A percentile compares a stretch with the other conserved stretches of the same genome.
phyloP scores from a whole-genome alignment of 345 rosid species.

The Acer campestre region DNA sequence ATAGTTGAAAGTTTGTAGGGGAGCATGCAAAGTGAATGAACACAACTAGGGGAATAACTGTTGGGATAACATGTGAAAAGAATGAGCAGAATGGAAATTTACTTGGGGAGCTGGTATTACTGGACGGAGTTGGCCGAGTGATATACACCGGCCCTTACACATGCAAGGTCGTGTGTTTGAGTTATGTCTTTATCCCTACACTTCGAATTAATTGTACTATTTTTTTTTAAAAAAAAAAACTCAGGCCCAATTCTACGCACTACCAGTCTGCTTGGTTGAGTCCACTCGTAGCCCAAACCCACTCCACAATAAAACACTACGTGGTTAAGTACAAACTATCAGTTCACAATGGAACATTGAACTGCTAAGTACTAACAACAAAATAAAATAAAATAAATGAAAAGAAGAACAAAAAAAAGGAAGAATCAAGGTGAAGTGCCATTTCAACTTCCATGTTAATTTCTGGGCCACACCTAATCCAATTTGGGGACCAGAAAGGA shows the following conservation, averaged over 20 bases:
- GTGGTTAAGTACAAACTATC: background rate
- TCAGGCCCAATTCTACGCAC: too few species aligned
- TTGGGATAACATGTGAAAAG: background rate
- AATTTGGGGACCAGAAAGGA: background rate
- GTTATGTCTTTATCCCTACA: too few species aligned
- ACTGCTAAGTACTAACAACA: background rate
- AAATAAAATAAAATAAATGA: background rate
- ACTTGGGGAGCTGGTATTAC: background rate
- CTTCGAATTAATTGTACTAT: too few species aligned
- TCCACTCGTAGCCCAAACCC: too few species aligned
- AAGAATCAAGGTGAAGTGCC: background rate
- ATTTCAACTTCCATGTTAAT: conserved; percentile 1
- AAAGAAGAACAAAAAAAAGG: too few species aligned
- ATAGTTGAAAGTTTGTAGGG: background rate
- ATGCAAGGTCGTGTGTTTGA: too few species aligned
- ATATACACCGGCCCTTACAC: too few species aligned
- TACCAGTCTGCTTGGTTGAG: too few species aligned
- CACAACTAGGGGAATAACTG: conserved; percentile 6
- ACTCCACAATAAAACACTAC: too few species aligned
- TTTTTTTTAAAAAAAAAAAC: too few species aligned
- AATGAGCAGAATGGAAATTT: background rate
- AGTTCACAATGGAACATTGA: background rate
- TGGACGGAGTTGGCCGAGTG: too few species aligned
- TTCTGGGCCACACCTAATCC: background rate
- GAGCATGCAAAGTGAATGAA: conserved; percentile 36